Evolutionary conservation across 805 yeast genomes (phyloP).

Genomic region (Lipomyces japonicus): DNA sequence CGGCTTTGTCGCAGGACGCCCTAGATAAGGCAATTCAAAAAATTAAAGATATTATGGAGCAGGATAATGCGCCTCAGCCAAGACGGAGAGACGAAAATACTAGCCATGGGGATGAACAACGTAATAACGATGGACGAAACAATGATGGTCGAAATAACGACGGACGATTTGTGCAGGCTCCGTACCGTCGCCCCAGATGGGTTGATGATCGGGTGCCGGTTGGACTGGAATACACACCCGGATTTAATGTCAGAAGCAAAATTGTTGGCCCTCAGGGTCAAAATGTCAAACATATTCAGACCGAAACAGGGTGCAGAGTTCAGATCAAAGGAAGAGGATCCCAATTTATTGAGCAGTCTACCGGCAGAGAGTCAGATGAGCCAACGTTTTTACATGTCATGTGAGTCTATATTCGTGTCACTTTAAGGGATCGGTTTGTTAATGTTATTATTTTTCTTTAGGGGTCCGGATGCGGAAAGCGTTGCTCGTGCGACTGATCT

Average conservation of each 20-base stretch:
- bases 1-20: conserved; percentile 50
- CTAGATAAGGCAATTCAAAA: conserved; percentile 61
- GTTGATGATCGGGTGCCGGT: conserved; percentile 31
- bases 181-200: conserved; percentile 17
- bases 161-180: not conserved
- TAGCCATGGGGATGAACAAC: not conserved
- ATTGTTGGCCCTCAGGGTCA: conserved; percentile 39
- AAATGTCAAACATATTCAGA: conserved; percentile 39
- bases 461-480: conserved; percentile 30
- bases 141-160: not conserved
- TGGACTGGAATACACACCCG: conserved; percentile 29
- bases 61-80: conserved; percentile 28
- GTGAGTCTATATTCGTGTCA: conserved; percentile 10
- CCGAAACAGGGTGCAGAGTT: conserved; percentile 36
- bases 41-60: conserved; percentile 51
- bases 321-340: conserved; percentile 40
- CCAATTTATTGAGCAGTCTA: conserved; percentile 35
- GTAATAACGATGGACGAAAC: not conserved
- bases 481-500: conserved; percentile 32
- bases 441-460: conserved; percentile 1
- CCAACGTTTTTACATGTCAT: conserved; percentile 35
- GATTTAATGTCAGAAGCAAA: conserved; percentile 35
- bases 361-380: conserved; percentile 36
- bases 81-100: not conserved
- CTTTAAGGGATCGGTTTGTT: not conserved